Conservation (phyloP, 306 rosid species). For the Quercus agrifolia region DNA sequence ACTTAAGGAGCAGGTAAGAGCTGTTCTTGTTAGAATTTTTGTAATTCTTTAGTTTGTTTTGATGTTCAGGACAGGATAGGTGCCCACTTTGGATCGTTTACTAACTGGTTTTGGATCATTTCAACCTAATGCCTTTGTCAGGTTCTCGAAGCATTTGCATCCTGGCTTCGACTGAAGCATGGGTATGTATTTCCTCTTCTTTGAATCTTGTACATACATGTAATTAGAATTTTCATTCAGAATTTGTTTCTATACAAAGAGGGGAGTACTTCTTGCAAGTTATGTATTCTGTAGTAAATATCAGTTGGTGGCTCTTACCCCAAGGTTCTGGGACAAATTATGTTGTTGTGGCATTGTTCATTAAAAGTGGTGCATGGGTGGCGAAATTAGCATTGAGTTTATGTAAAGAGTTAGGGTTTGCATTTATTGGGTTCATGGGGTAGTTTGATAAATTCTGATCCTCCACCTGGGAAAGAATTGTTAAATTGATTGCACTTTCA, state of each 20-base stretch:
- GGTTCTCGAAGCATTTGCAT: constrained; percentile 99
- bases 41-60: background rate
- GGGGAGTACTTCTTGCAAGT: background rate
- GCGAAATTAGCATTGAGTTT: background rate
- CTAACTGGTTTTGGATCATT: constrained; percentile 20
- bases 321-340: background rate
- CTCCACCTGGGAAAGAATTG: background rate
- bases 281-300: background rate
- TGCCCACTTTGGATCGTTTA: constrained; percentile 1
- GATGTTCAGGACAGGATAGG: constrained; percentile 10
- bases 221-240: background rate
- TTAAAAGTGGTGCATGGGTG: background rate
- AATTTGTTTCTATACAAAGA: background rate
- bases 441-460: background rate
- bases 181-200: constrained; percentile 55
- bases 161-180: constrained; percentile 99
- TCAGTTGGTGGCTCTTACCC: background rate
- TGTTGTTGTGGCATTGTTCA: background rate
- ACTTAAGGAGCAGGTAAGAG: constrained; percentile 91
- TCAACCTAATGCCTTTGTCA: constrained; percentile 38
- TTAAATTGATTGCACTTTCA: background rate
- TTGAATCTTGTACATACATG: background rate
- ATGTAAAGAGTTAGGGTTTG: background rate
- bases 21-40: background rate
- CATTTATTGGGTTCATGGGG: background rate